Base-by-base conservation (phyloP, 1,284 basidiomycete genomes). In the Naganishia liquefaciens region DNA sequence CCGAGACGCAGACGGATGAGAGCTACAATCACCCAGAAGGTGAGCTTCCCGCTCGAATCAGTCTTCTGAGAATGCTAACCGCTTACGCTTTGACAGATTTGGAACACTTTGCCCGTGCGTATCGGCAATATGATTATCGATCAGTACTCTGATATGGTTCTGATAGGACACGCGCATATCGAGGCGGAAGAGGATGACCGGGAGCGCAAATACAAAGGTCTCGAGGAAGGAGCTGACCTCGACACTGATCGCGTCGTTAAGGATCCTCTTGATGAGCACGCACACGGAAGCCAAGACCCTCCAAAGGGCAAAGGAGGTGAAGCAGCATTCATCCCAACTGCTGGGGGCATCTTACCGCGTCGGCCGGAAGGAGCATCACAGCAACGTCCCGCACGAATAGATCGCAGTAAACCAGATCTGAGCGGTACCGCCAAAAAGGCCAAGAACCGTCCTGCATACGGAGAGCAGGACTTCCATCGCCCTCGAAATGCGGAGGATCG, bases 1-100 rank as follows among this genome's bases (percentile, higher is more conserved):
- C 93, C 0, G 95, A 99, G 77, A 96, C 94, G 0, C 95, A 99
- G 79, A 93, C 91, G 0, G 94, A 97, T 75, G 92, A 93, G 71
- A 84, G 92, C 0, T 99, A 99, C 80, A 89, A 77, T 66, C 95
- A 99, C 77, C 87, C 91, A 3, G 96, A 96, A 78, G 93, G 94
- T 79, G 68, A 88, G 78, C 71, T 13, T 61, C 58, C 58, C 23
- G 13, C 33, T 11, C 11, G 11, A 11, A 33, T 33, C 33, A 33
- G 33, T 11, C 11, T 33, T 11, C 11, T 5, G 33, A 11, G 11
- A 43, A 43, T 25, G 25, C 49, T 50, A 47, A 30, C 28, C 28
- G 17, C 23, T 30, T 11, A 21, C 17, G 15, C 50, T 11, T 15
- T 33, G 54, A 68, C 57, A 75, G 73, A 78, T 65, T 70, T 79